Conservation (phyloP, 768 basidiomycete genomes). For the Boletus fagicola region DNA sequence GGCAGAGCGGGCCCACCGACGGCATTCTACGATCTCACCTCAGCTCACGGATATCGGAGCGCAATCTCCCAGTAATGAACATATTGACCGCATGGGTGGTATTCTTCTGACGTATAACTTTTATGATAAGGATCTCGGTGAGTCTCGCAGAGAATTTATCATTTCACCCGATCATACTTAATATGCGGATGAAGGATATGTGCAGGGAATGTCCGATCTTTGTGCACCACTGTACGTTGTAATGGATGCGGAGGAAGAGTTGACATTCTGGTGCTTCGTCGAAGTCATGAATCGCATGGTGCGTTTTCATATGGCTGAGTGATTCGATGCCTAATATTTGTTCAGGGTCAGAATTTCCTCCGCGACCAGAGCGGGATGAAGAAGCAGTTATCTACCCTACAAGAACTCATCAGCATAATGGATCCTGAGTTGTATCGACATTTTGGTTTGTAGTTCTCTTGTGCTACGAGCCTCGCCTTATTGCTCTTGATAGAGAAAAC, state of each 20-base stretch:
- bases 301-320: slow-evolving; percentile 25
- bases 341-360: slow-evolving; percentile 89
- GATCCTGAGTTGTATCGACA: slow-evolving; percentile 95
- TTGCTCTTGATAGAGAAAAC: slow-evolving; percentile 61
- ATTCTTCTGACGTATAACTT: slow-evolving; percentile 91
- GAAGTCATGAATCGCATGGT: slow-evolving; percentile 96
- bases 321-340: slow-evolving; percentile 4
- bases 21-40: slow-evolving; percentile 73
- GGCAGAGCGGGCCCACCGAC: slow-evolving; percentile 48
- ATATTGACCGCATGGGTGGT: slow-evolving; percentile 82
- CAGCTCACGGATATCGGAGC: slow-evolving; percentile 72
- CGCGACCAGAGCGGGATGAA: slow-evolving; percentile 99
- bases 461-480: neutral
- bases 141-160: slow-evolving; percentile 26
- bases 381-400: slow-evolving; percentile 83
- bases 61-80: slow-evolving; percentile 86
- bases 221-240: slow-evolving; percentile 93
- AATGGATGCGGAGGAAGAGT: slow-evolving; percentile 81
- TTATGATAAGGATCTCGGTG: slow-evolving; percentile 84
- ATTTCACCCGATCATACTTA: neutral
- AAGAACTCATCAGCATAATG: slow-evolving; percentile 89
- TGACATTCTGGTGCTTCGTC: slow-evolving; percentile 97
- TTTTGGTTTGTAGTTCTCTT: slow-evolving; percentile 50
- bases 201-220: slow-evolving; percentile 98
- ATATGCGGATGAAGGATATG: slow-evolving; percentile 64